Evolutionary conservation across 2,329 filamentous ascomycete genomes (phyloP), one percentile per base, ranked within the genome.

Genomic region (Diaporthe destruens): DNA sequence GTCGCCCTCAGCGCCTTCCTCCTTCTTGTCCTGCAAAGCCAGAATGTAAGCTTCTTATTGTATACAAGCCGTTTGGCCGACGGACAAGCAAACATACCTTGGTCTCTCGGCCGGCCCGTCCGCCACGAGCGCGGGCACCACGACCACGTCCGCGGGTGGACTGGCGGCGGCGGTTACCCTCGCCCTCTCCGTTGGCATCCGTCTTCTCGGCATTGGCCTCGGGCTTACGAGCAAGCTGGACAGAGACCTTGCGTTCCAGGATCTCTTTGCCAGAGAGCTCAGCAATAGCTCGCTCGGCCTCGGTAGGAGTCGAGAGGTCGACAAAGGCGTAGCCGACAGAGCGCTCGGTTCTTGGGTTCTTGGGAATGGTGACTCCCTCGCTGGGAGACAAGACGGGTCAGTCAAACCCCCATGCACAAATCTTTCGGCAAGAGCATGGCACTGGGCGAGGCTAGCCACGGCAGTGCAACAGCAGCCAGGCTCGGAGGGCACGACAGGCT

Each of bases 321-420:
- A 99, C 96, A 83, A 99, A 99, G 82, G 96, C 96, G 85, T 98
- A 99, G 82, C 96, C 96, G 84, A 99, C 96, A 77, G 96, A 96
- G 83, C 96, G 96, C 86, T 95, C 96, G 86, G 96, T 99, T 85
- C 96, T 96, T 82, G 96, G 96, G 89, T 99, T 98, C 90, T 97
- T 98, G 78, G 96, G 96, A 85, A 99, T 99, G 79, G 96, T 98
- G 84, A 96, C 96, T 85, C 94, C 97, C 89, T 99, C 96, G 86
- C 96, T 98, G 81, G 72, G 77, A 59, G 51, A 53, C n/a, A 34
- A 72, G 36, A 29, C 72, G 78, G 75, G 81, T 86, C 77, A 87
- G 82, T 74, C 75, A n/a, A n/a, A 57, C 42, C n/a, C 42, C 16
- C 23, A 29, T 59, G 25, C 47, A 51, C 16, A 55, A n/a, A 29